phyloP scores from a whole-genome alignment of 179 eudicot genomes.

The Spergularia azorica region DNA sequence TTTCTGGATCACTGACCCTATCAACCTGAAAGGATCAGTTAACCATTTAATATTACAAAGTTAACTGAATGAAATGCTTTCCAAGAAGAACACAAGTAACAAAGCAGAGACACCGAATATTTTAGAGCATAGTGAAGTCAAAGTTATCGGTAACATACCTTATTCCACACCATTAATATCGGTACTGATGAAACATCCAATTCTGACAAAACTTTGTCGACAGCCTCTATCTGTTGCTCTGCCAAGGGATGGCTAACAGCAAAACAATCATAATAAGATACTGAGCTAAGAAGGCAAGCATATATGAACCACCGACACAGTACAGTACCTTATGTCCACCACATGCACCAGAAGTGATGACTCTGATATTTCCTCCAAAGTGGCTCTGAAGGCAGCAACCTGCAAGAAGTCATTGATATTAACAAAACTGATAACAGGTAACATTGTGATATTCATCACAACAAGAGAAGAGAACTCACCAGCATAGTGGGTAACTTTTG shows the following conservation, averaged over 20 bases:
- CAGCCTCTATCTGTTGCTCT: constrained; percentile 87
- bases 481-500: constrained; percentile 90
- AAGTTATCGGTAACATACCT: constrained; percentile 43
- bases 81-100: background rate
- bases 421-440: background rate
- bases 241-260: constrained; percentile 88
- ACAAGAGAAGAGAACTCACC: constrained; percentile 42
- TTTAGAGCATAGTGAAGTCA: too few relatives aligned
- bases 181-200: constrained; percentile 80
- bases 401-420: constrained; percentile 29
- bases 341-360: constrained; percentile 95
- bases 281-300: constrained; percentile 7
- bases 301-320: constrained; percentile 29
- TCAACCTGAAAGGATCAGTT: constrained; percentile 59
- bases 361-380: constrained; percentile 92
- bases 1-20: constrained; percentile 73
- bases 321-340: constrained; percentile 78
- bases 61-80: background rate
- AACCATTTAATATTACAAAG: constrained; percentile 13
- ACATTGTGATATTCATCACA: background rate
- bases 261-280: constrained; percentile 15
- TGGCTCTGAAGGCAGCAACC: constrained; percentile 99
- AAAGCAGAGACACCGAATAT: background rate
- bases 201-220: constrained; percentile 83
- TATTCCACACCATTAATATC: constrained; percentile 85